phyloP scores from a whole-genome alignment of 2,329 filamentous ascomycete genomes.

The Rhynchosporium secalis region DNA sequence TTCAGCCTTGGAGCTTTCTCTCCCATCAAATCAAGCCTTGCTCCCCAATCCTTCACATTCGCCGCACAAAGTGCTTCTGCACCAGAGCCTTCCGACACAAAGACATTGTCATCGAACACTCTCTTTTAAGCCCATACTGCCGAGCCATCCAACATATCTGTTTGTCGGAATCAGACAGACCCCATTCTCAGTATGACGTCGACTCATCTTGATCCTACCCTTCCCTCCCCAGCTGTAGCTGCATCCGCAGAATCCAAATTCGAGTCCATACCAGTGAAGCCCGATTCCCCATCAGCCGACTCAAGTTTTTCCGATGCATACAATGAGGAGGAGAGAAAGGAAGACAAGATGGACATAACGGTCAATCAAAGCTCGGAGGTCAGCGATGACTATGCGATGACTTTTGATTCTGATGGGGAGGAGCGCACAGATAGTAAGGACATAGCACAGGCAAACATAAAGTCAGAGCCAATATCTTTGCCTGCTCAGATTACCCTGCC shows the following conservation, averaged over 20 bases:
- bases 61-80: conserved; percentile 29
- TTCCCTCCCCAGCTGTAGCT: conserved; percentile 26
- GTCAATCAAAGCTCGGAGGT: conserved; percentile 32
- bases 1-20: conserved; percentile 1
- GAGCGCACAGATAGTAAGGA: conserved; percentile 39
- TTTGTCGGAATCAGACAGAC: conserved; percentile 72
- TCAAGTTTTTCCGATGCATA: conserved; percentile 41
- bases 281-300: conserved; percentile 32
- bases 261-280: conserved; percentile 19
- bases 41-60: conserved; percentile 5
- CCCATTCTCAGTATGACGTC: conserved; percentile 68
- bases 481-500: conserved; percentile 29
- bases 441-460: conserved; percentile 37
- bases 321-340: conserved; percentile 33
- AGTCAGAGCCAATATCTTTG: conserved; percentile 33
- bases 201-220: conserved; percentile 50
- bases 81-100: conserved; percentile 54
- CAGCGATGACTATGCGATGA: conserved; percentile 42
- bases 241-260: conserved; percentile 21
- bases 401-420: conserved; percentile 41
- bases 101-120: conserved; percentile 67
- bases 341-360: conserved; percentile 24
- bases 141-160: conserved; percentile 67
- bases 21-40: not conserved
- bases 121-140: conserved; percentile 69